Evolutionary conservation across 768 basidiomycete genomes (phyloP), one percentile per base, ranked within the genome.

Genomic region (Tephrocybe sp.): DNA sequence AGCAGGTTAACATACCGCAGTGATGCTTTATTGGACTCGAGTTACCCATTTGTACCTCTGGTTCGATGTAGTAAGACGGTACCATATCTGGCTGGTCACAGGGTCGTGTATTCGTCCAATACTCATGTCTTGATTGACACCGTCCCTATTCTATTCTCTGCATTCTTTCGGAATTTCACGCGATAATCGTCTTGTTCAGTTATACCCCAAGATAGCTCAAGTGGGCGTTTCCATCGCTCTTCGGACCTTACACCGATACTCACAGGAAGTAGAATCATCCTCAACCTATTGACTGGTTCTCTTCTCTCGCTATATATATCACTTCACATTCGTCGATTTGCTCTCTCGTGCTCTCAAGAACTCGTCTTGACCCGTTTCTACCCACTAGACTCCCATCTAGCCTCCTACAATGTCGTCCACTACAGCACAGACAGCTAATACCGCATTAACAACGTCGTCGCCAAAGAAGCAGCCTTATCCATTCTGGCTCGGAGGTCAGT

Each of bases 401-500:
- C 21, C 31, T 9, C 24, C 19, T 37, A 18, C 52, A 30, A 57
- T 57, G 54, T 56, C 55, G 40, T 41, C 51, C 25, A 37, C 55
- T 52, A 39, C 49, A 51, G 49, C 43, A 37, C 24, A 42, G 4
- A 24, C 51, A 27, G 45, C 26, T 27, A 34, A 48, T 46, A n/a
- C 40, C 25, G 28, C 28, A 6, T 4, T n/a, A 9, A 24, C 11
- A 37, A 16, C 6, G n/a, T 40, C 66, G 22, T 52, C 67, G 9
- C 55, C 60, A 30, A 75, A 75, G 70, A 89, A 89, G 72, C 67
- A 82, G 66, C 88, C 88, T 13, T 88, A 92, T 67, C 90, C 90
- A 9, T 90, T 91, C 72, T 92, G 87, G 79, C 76, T 92, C 7
- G 90, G 90, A 64, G 90, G 89, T 80, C 45, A 46, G 73, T 67